Base-by-base conservation (phyloP, 116 monocot genomes). In the Thalassia testudinum region DNA sequence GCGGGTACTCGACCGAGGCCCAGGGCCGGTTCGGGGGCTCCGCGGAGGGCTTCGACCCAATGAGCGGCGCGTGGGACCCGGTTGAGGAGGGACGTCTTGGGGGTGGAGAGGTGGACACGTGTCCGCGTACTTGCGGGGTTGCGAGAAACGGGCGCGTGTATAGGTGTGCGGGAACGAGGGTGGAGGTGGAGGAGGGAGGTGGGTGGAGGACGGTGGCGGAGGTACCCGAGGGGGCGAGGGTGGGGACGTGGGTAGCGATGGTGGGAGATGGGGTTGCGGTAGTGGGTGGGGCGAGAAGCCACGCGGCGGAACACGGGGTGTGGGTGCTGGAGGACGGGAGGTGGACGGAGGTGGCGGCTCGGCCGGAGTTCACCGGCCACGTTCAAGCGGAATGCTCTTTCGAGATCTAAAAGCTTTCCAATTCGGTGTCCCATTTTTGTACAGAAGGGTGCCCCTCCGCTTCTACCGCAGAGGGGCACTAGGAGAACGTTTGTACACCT, bases 1-100 rank as follows among this genome's bases (percentile, higher is more conserved):
- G 86, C 15, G 86, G 86, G 12, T 81, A 78, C 60, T 1, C 58
- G 2, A 81, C 78, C 18, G 67, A 71, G 20, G 42, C 25, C 26
- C 78, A 78, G 53, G 74, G 77, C 47, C 59, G 22, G 20, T 78
- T 78, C 57, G 55, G 18, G 30, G 12, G 58, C 42, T 65, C 62
- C 48, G 55, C 42, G 0, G 74, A 80, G 65, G 54, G 42, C 12
- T 71, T 74, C 48, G 71, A 74, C 52, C 12, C 27, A 0, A 44
- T 21, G 16, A 49, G 30, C 12, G 50, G 73, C 60, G 4, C 21
- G 52, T 80, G 80, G 80, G 53, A 5, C 44, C 47, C 60, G 25
- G 61, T 67, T 27, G 66, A 66, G 42, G 78, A 75, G 48, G 47
- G 49, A 1, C 27, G 14, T 47, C 26, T 71, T 20, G 56, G 52